These are phyloP conservation scores for Stachybotrys elegans DNA, from an alignment of 2,329 filamentous ascomycete species.

Conservation along the genomic window DNA sequence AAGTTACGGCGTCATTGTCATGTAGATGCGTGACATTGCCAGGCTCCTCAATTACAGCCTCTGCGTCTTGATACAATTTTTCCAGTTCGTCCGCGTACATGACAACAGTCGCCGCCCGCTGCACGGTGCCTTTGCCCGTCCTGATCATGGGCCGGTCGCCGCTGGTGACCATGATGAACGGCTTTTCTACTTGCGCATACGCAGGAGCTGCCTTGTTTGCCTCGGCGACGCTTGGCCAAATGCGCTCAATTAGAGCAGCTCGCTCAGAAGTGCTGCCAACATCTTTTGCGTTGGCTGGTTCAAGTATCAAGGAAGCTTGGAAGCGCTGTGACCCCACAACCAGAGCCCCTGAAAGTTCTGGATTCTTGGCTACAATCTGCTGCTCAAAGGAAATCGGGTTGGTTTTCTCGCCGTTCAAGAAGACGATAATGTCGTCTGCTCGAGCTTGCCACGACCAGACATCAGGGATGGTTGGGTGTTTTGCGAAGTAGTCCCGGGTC, in stretches of 20 bases:
- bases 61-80: not conserved
- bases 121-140: not conserved
- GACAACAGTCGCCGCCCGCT: not conserved
- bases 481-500: not conserved
- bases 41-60: not conserved
- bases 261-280: not conserved
- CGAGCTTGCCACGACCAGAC: slow-evolving; percentile 4
- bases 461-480: not conserved
- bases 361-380: slow-evolving; percentile 2
- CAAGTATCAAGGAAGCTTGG: not conserved
- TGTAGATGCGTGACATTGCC: not conserved
- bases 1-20: not conserved
- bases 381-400: slow-evolving; percentile 5
- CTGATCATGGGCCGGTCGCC: not conserved
- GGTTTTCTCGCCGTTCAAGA: slow-evolving; percentile 6
- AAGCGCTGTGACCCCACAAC: slow-evolving; percentile 2
- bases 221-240: slow-evolving; percentile 4
- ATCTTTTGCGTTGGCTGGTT: not conserved
- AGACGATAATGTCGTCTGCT: slow-evolving; percentile 6
- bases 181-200: slow-evolving; percentile 4
- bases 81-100: not conserved
- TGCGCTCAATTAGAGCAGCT: slow-evolving; percentile 3
- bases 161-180: not conserved
- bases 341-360: not conserved
- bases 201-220: slow-evolving; percentile 2